Conservation (phyloP, 148 eudicot species). For the Fallopia convolvulus region DNA sequence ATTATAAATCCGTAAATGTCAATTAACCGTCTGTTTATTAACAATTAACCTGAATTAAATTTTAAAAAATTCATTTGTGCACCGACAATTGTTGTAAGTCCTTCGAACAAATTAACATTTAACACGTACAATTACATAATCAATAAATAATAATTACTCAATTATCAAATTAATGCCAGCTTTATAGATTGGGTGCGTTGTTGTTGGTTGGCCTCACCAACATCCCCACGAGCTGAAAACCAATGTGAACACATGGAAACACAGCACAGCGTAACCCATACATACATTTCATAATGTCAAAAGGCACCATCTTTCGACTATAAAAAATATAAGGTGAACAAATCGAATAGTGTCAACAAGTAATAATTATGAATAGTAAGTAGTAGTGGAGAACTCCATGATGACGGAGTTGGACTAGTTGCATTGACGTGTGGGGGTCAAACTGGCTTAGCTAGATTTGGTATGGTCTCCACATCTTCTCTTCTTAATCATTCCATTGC, state of each 20-base stretch:
- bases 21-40: too few species aligned
- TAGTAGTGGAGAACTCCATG: slow-evolving; percentile 2
- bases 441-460: not conserved
- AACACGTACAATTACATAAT: too few species aligned
- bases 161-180: too few species aligned
- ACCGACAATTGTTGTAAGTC: too few species aligned
- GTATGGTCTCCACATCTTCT: not conserved
- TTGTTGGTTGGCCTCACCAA: not conserved
- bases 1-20: too few species aligned
- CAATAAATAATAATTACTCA: too few species aligned
- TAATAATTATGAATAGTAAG: not conserved
- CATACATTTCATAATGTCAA: not conserved
- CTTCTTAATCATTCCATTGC: not conserved
- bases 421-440: not conserved
- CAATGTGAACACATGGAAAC: not conserved
- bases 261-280: not conserved
- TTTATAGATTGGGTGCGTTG: not conserved
- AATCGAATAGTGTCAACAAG: not conserved
- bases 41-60: too few species aligned
- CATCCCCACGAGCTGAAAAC: not conserved
- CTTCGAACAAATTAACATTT: too few species aligned
- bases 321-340: not conserved
- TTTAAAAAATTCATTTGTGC: too few species aligned
- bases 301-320: not conserved
- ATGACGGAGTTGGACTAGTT: not conserved